Percentiles rank a stretch among this genome's conserved stretches.
Evolutionary conservation across 1,284 basidiomycete genomes (phyloP).

Genomic region (Tylopilus orsonianus): DNA sequence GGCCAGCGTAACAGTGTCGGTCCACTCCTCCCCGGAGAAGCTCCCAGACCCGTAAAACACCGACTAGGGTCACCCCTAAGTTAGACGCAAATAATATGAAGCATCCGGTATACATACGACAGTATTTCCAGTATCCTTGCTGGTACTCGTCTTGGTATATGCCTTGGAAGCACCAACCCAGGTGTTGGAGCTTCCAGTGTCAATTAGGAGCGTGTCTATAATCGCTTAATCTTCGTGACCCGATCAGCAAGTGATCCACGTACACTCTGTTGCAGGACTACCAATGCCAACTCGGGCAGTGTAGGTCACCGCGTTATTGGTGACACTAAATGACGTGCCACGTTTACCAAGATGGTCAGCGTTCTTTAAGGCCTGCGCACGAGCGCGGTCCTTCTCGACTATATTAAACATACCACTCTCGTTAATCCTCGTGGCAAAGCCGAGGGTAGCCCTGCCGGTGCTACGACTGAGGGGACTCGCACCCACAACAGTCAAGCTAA

Average conservation of each 20-base stretch:
- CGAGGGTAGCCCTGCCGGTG: constrained; percentile 16
- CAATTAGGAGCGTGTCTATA: constrained; percentile 26
- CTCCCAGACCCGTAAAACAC: constrained; percentile 53
- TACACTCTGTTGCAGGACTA: constrained; percentile 43
- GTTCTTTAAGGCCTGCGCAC: constrained; percentile 1
- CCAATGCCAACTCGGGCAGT: constrained; percentile 43
- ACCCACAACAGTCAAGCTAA: constrained; percentile 9
- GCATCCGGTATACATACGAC: constrained; percentile 33
- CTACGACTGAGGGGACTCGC: constrained; percentile 15
- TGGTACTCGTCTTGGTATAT: constrained; percentile 44
- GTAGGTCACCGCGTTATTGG: constrained; percentile 32
- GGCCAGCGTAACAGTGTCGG: constrained; percentile 47
- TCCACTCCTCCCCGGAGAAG: constrained; percentile 52
- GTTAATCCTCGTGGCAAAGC: constrained; percentile 20
- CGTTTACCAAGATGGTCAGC: neutral
- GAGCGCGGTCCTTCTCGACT: constrained; percentile 8
- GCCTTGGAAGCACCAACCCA: constrained; percentile 38
- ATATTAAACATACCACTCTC: constrained; percentile 5
- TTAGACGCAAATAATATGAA: neutral
- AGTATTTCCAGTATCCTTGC: constrained; percentile 41
- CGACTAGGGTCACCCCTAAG: constrained; percentile 9
- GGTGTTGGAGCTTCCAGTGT: constrained; percentile 38
- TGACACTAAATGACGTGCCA: constrained; percentile 6
- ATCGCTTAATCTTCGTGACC: neutral
- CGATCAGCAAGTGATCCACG: constrained; percentile 10